Conservation (phyloP, 202 grass and related monocot genomes). For the Schoenoplectus tabernaemontani region DNA sequence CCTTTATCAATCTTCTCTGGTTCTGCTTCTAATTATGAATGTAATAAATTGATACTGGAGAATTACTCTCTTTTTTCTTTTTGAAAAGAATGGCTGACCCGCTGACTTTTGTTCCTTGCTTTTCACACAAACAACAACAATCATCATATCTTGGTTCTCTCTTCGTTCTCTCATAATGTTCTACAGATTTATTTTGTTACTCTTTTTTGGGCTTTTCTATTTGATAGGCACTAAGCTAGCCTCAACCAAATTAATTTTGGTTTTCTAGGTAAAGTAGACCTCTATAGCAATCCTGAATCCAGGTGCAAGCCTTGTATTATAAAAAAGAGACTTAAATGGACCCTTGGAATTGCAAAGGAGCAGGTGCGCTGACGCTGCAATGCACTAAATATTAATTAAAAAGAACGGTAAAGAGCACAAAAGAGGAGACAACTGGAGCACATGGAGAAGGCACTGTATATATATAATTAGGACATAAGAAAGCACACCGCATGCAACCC, state of each 20-base stretch:
- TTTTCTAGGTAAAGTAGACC: neutral
- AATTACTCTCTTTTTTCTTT: neutral
- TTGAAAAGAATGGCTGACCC: neutral
- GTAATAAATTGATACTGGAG: neutral
- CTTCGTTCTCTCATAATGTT: neutral
- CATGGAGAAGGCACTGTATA: conserved; percentile 22
- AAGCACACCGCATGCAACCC: conserved; percentile 15
- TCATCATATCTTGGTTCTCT: neutral
- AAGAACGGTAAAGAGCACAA: conserved; percentile 7
- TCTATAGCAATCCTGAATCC: neutral
- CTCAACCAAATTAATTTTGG: conserved; percentile 1
- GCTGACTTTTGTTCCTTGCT: neutral
- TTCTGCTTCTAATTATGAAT: too few relatives aligned
- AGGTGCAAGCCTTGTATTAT: neutral
- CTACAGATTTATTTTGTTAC: neutral
- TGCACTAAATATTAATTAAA: neutral
- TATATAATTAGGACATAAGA: too few relatives aligned
- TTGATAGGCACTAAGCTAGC: neutral
- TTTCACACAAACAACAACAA: neutral
- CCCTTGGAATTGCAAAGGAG: neutral
- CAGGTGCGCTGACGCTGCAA: conserved; percentile 5
- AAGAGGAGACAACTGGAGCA: conserved; percentile 11
- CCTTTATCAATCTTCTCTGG: too few relatives aligned
- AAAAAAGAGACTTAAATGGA: conserved; percentile 1
- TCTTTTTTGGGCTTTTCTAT: neutral